Percentiles rank a stretch among this genome's conserved stretches.
phyloP scores from a whole-genome alignment of 140 eudicot genomes.

The Ambrosia hybrid region DNA sequence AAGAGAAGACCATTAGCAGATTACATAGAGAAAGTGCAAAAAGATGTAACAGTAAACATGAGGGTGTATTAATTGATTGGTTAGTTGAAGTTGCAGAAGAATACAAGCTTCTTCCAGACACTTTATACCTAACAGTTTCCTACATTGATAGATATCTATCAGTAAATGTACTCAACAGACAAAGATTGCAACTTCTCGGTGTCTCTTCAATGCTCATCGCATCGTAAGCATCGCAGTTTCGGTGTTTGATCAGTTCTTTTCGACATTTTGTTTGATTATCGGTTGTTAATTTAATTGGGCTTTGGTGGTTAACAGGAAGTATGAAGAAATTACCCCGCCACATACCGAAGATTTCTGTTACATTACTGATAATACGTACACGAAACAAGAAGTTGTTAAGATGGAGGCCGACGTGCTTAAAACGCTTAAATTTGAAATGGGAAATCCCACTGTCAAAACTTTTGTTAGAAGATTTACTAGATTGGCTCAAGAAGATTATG shows the following conservation, averaged over 20 bases:
- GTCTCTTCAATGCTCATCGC: conserved; percentile 64
- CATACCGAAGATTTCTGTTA: conserved; percentile 47
- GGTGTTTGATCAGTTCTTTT: background rate
- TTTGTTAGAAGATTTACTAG: conserved; percentile 40
- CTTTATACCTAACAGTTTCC: conserved; percentile 44
- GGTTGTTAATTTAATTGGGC: background rate
- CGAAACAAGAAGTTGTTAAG: conserved; percentile 49
- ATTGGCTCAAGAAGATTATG: conserved; percentile 44
- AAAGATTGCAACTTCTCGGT: conserved; percentile 56
- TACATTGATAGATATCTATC: conserved; percentile 51
- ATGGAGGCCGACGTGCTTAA: conserved; percentile 63
- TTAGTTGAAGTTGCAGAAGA: conserved; percentile 59
- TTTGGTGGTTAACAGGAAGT: conserved; percentile 37
- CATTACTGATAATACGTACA: conserved; percentile 46
- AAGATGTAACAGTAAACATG: conserved; percentile 48
- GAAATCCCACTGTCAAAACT: conserved; percentile 49
- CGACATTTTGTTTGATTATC: background rate
- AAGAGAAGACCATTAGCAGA: conserved; percentile 42
- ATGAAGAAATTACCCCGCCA: conserved; percentile 62
- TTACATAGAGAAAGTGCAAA: conserved; percentile 54
- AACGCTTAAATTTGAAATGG: conserved; percentile 55
- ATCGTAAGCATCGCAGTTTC: conserved; percentile 31
- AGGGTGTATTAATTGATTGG: conserved; percentile 56
- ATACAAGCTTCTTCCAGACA: conserved; percentile 51
- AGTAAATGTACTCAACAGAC: conserved; percentile 34